These are phyloP conservation scores for Euclidium syriacum DNA, from an alignment of 345 rosid species.

Conservation along the genomic window DNA sequence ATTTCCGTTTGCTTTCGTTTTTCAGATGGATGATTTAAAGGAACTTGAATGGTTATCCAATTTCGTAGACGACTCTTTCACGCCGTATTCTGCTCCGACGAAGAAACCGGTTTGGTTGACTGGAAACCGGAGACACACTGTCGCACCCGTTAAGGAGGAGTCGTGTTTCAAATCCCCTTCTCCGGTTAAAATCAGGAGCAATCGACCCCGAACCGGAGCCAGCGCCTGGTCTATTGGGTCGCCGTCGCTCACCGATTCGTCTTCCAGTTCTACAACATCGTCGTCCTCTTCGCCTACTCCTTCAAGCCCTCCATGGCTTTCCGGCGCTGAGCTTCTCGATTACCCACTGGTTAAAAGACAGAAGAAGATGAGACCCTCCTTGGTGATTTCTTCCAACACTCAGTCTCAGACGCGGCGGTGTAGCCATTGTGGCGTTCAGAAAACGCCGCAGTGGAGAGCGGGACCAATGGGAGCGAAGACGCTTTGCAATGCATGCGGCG, in stretches of 20 bases:
- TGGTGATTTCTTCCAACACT: too few relatives aligned
- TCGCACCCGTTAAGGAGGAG: slow-evolving; percentile 2
- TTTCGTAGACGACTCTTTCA: slow-evolving; percentile 82
- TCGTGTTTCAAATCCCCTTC: slow-evolving; percentile 24
- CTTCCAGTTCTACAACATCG: slow-evolving; percentile 25
- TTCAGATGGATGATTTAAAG: slow-evolving; percentile 63
- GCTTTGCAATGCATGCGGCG: slow-evolving; percentile 46
- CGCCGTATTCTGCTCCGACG: slow-evolving; percentile 31
- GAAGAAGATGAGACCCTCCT: too few relatives aligned
- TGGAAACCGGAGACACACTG: slow-evolving; percentile 20
- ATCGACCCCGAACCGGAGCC: slow-evolving; percentile 53
- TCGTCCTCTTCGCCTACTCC: slow-evolving; percentile 1
- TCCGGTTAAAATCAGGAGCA: slow-evolving; percentile 65
- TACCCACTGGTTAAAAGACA: not conserved
- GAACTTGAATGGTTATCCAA: slow-evolving; percentile 84
- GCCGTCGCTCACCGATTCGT: slow-evolving; percentile 26
- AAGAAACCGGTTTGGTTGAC: slow-evolving; percentile 27
- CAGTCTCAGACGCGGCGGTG: slow-evolving; percentile 34
- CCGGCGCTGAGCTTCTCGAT: slow-evolving; percentile 3
- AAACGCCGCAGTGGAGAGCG: slow-evolving; percentile 44
- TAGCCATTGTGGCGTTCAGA: slow-evolving; percentile 28
- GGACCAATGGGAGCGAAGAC: slow-evolving; percentile 42
- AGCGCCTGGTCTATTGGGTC: slow-evolving; percentile 55
- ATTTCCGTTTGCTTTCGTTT: not conserved
- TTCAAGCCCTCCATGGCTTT: slow-evolving; percentile 17